Base-by-base conservation (phyloP, 1,139 yeast species). In the Blastobotrys persicus region DNA sequence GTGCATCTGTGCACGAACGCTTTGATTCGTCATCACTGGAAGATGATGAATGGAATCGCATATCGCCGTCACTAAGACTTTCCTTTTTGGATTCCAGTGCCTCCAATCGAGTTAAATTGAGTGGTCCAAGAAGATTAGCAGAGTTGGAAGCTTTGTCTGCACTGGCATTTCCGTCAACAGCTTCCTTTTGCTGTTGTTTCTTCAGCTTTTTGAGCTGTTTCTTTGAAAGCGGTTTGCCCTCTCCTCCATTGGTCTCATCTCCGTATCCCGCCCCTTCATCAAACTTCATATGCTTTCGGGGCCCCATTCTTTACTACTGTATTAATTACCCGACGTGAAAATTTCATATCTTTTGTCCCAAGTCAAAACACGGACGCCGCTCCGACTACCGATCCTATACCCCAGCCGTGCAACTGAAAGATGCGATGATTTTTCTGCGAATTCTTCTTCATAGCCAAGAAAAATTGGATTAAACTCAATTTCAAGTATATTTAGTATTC, bases 201-300 rank as follows among this genome's bases (percentile, higher is more conserved):
- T 37, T 37, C 4, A 37, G 41, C 41, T 37, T 37, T 19, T 37
- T 37, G 28, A 37, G 41, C 40, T 43, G 38, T 26, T 33, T 43
- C 31, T 23, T 33, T 16, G 46, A 20, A 5, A 19, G 20, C 18
- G 41, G 7, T 16, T 42, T 31, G 6, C 35, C 23, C 19, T 6
- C 40, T 31, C 40, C 42, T 33, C 28, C 18, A 20, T 19, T 32
- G 35, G 42, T 9, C 17, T 13, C 20, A 18, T 7, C 46, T 9
- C 12, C 43, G 2, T 49, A 49, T 9, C 44, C 56, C 32, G 51
- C 28, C 28, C 28, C 60, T 14, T 59, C 63, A 32, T 41, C 55
- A 47, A 61, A 61, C 46, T 59, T 55, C 41, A 53, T 51, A 52
- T 61, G 63, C 45, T 55, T 57, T 49, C 59, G 60, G 12, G 64